A percentile compares a stretch with the other conserved stretches of the same genome.
Evolutionary conservation across 169 alveolate genomes (phyloP).

Genomic region (Plasmodium relictum): DNA sequence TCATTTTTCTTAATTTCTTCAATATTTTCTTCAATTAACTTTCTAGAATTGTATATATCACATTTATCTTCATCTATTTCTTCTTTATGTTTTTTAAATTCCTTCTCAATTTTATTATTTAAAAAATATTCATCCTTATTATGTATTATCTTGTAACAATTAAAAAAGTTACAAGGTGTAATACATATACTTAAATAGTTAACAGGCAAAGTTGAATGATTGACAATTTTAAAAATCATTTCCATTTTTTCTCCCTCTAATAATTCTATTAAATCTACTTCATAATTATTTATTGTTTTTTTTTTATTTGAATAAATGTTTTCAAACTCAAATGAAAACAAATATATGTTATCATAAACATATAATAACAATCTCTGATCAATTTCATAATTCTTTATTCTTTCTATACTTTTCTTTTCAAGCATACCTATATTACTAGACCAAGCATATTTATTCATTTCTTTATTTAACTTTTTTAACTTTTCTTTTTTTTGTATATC

Average conservation of each 20-base stretch:
- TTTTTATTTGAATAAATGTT: slow-evolving; percentile 16
- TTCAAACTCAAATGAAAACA: slow-evolving; percentile 37
- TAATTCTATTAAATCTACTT: slow-evolving; percentile 46
- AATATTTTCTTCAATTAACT: background rate
- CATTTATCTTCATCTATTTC: background rate
- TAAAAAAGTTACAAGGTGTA: slow-evolving; percentile 46
- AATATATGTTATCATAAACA: slow-evolving; percentile 50
- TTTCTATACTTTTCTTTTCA: slow-evolving; percentile 14
- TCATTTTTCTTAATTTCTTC: background rate
- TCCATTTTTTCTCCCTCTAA: slow-evolving; percentile 52
- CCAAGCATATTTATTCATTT: slow-evolving; percentile 41
- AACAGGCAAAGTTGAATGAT: slow-evolving; percentile 30
- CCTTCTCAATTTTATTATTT: background rate
- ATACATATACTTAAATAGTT: slow-evolving; percentile 34
- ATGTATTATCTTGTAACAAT: slow-evolving; percentile 45
- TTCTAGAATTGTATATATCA: background rate
- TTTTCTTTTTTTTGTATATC: slow-evolving; percentile 16
- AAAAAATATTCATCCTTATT: background rate
- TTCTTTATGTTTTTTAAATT: background rate
- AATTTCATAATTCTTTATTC: slow-evolving; percentile 22
- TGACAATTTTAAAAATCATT: slow-evolving; percentile 22
- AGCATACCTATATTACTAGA: slow-evolving; percentile 58
- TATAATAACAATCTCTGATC: slow-evolving; percentile 50
- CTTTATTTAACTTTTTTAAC: slow-evolving; percentile 23
- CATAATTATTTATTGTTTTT: slow-evolving; percentile 29